Conservation (phyloP, 345 rosid genomes). For the Salix dunnii region DNA sequence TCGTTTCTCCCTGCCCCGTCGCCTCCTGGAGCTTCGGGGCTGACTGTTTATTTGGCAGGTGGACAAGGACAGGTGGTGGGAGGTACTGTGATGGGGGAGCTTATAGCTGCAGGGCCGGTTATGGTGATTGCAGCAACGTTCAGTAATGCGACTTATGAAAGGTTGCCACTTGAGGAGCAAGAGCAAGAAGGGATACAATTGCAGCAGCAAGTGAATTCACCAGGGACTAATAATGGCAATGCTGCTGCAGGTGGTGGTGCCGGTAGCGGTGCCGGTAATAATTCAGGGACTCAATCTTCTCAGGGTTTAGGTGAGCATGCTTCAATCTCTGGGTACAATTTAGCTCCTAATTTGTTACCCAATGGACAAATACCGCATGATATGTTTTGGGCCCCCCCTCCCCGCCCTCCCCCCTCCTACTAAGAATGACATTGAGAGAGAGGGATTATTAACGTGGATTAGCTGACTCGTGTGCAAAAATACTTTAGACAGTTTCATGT, state of each 20-base stretch:
- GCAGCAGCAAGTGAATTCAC: conserved; percentile 35
- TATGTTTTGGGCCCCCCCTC: conserved; percentile 70
- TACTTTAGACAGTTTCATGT: conserved; percentile 16
- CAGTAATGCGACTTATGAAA: conserved; percentile 73
- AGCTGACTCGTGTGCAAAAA: conserved; percentile 20
- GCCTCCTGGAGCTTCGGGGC: conserved; percentile 66
- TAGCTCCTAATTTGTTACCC: conserved; percentile 62
- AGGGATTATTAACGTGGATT: conserved; percentile 3
- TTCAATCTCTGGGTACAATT: conserved; percentile 56
- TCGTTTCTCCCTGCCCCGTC: conserved; percentile 72
- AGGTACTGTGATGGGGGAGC: conserved; percentile 62
- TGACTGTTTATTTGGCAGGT: conserved; percentile 77
- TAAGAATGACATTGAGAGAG: conserved; percentile 11
- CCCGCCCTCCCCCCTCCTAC: conserved; percentile 60
- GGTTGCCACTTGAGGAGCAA: conserved; percentile 69
- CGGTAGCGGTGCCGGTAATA: conserved; percentile 19
- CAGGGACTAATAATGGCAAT: conserved; percentile 12
- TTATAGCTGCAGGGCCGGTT: conserved; percentile 79
- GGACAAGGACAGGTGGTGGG: conserved; percentile 93
- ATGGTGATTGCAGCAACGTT: conserved; percentile 84
- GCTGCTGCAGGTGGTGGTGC: not conserved
- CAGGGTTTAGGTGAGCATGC: conserved; percentile 35
- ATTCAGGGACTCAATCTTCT: conserved; percentile 29
- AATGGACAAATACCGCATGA: conserved; percentile 73
- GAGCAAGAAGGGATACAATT: conserved; percentile 35